Base-by-base conservation (phyloP, 306 rosid genomes). In the Vigna hirtella region DNA sequence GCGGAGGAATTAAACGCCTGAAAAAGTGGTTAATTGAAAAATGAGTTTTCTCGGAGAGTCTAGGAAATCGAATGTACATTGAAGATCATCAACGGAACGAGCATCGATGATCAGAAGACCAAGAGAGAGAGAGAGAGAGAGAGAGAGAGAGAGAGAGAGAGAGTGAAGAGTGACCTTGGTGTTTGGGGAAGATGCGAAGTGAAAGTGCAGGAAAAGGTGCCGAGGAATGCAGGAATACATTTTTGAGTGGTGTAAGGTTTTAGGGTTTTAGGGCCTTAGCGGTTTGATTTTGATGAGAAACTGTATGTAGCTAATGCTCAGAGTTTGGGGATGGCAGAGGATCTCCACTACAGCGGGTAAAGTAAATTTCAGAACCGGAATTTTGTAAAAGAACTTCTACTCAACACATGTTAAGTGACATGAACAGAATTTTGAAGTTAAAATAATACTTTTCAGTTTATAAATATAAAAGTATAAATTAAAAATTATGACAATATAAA, bases 161-260 rank as follows among this genome's bases (percentile, higher is more conserved):
- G 61, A 70, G 45, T 5, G 22, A 8, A 24, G 42, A 59, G 42
- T 28, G 50, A 86, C 89, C 91, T 72, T 84, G 3, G 86, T 65
- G 53, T 82, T 78, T 16, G 79, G 82, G 57, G 73, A 56, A 50
- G 52, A 70, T 26, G 66, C 6, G 3, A 77, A 15, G 30, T 83
- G 82, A 4, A 86, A 47, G 68, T 77, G 87, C 69, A 74, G 63
- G 72, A 84, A 80, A 51, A 70, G 65, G 55, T 59, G 68, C 15
- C 80, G 87, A 40, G 87, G 86, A 81, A 77, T 56, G 43, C 80
- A 87, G 1, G 84, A 76, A 70, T 77, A 74, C 90, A 91, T 89
- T 18, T 51, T 43, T 45, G 5, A 10, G 9, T 5, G 18, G 1
- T 3, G 58, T 18, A 17, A 5, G 9, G 42, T 13, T 63, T 77